These are phyloP conservation scores for Coffea canephora DNA, from an alignment of 257 asterid genomes.

Conservation along the genomic window DNA sequence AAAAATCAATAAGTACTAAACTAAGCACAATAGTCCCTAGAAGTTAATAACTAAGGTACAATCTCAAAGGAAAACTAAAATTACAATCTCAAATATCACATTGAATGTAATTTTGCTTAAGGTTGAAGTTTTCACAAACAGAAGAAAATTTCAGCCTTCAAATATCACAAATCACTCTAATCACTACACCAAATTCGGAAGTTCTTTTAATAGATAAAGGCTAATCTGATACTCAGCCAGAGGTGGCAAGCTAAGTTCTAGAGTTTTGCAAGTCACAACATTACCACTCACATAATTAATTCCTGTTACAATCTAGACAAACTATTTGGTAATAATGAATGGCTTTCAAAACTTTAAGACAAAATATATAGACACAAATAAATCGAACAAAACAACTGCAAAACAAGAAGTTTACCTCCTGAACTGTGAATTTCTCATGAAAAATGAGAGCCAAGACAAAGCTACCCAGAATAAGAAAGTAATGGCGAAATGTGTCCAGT, in stretches of 20 bases:
- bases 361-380: background rate
- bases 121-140: background rate
- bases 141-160: background rate
- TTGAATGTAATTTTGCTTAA: background rate
- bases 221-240: background rate
- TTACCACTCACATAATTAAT: background rate
- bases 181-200: background rate
- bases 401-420: conserved; percentile 59
- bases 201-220: background rate
- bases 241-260: background rate
- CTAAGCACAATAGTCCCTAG: background rate
- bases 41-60: background rate
- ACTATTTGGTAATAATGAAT: background rate
- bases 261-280: background rate
- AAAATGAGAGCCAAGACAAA: conserved; percentile 59
- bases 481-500: conserved; percentile 80
- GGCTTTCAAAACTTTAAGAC: background rate
- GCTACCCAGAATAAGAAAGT: conserved; percentile 52
- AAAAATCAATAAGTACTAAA: background rate
- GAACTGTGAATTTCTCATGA: conserved; percentile 69
- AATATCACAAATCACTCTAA: background rate
- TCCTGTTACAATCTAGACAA: background rate
- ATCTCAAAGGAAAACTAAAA: background rate
- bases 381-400: background rate
- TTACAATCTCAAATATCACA: background rate